Percentiles rank a stretch among this genome's conserved stretches.
Evolutionary conservation across 2,329 filamentous ascomycete genomes (phyloP).

Genomic region (Aspergillus transmontanensis): DNA sequence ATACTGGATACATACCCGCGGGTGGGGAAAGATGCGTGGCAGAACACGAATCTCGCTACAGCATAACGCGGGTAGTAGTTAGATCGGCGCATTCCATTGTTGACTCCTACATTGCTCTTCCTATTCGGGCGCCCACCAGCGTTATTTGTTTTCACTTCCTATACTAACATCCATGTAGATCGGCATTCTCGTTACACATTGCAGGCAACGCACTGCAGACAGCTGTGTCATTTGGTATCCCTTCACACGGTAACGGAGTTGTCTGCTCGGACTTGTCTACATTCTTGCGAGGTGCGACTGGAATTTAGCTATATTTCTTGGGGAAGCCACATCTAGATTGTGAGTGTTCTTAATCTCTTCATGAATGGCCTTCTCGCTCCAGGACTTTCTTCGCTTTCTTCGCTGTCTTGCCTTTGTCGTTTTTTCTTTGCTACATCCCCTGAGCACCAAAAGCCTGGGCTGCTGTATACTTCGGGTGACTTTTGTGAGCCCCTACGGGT

Average conservation of each 20-base stretch:
- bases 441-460: neutral
- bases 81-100: conserved; percentile 21
- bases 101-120: conserved; percentile 25
- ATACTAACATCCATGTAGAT: conserved; percentile 20
- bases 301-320: conserved; percentile 17
- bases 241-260: conserved; percentile 13
- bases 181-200: conserved; percentile 19
- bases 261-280: conserved; percentile 13
- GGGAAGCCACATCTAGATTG: conserved; percentile 17
- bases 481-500: neutral
- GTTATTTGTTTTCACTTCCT: conserved; percentile 17
- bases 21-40: neutral
- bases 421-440: neutral
- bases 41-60: conserved; percentile 3
- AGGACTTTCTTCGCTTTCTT: no score
- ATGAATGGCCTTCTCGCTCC: neutral
- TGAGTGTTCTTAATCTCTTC: neutral
- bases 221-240: conserved; percentile 16
- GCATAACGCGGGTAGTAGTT: neutral
- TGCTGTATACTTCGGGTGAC: neutral
- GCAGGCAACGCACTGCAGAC: conserved; percentile 11
- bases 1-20: conserved; percentile 3
- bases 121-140: conserved; percentile 8
- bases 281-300: conserved; percentile 18
- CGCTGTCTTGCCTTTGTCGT: neutral